These are phyloP conservation scores for Aspergillus jensenii DNA, from an alignment of 2,329 filamentous ascomycete genomes.

Conservation along the genomic window DNA sequence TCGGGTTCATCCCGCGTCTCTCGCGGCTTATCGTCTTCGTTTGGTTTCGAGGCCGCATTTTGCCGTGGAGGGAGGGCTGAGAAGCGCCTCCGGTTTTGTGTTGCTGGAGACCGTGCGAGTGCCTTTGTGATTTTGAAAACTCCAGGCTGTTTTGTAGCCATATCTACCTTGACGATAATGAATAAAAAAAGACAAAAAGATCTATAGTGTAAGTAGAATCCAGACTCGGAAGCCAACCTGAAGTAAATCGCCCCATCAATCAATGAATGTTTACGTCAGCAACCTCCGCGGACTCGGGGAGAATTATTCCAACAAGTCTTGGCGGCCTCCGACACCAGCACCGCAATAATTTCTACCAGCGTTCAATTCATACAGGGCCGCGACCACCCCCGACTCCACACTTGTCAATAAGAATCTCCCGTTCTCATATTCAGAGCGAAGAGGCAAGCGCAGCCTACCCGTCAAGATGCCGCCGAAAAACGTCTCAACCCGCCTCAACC, in stretches of 20 bases:
- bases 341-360: constrained; percentile 16
- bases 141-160: constrained; percentile 22
- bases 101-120: constrained; percentile 14
- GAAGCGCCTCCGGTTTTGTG: constrained; percentile 18
- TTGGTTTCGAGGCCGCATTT: constrained; percentile 18
- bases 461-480: constrained; percentile 45
- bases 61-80: constrained; percentile 25
- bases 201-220: background rate
- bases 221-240: background rate
- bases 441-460: background rate
- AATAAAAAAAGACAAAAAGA: background rate
- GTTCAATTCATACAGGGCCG: background rate
- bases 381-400: background rate
- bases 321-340: background rate
- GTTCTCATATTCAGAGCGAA: background rate
- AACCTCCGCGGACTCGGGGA: constrained; percentile 5
- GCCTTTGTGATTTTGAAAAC: constrained; percentile 16
- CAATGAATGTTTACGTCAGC: constrained; percentile 5
- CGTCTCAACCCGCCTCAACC: constrained; percentile 44
- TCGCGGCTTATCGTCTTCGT: constrained; percentile 14
- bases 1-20: constrained; percentile 24
- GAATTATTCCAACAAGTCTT: constrained; percentile 4
- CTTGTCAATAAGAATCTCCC: no score
- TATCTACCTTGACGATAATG: constrained; percentile 9
- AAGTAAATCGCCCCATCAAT: background rate